Base-by-base conservation (phyloP, 1,284 basidiomycete species). In the Apiotrichum gracile region DNA sequence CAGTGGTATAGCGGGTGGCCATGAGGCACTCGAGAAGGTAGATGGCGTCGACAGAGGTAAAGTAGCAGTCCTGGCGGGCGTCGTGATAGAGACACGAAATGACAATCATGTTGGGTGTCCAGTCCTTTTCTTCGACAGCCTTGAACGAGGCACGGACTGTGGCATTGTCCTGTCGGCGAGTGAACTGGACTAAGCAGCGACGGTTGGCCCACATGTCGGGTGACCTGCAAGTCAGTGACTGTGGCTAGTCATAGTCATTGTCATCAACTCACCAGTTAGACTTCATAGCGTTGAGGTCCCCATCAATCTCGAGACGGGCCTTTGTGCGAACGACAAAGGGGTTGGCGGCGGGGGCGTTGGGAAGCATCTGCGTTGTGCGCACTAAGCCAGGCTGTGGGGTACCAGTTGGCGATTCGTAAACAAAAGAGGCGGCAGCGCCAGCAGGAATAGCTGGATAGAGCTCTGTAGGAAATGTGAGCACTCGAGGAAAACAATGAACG, bases 31-130 rank as follows among this genome's bases (percentile, higher is more conserved):
- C 91, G 49, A 97, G 82, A 17, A 97, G 81, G 70, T 87, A 90
- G 68, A 97, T 94, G 68, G 91, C 85, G 72, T 97, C 93, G 58
- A 97, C 93, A 0, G 91, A 94, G 14, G 93, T 97, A 61, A 92
- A 85, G 72, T 84, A 93, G 77, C 84, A 93, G 24, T 83, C 78
- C 61, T 86, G 83, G 40, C 81, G 83, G 52, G 88, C 85, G 50
- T 86, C 82, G 54, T 88, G 84, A 69, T 86, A 90, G 70, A 97
- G 94, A 79, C 93, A 97, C 1, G 90, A 94, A 63, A 81, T 74
- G 64, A 79, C 76, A 63, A 80, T 79, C 40, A 64, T 63, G 63
- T 76, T 75, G 21, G 68, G 70, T 9, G 73, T 67, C 59, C 77
- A 80, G 49, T 80, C 74, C 24, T 61, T 58, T 51, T 76, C 73